phyloP scores from a whole-genome alignment of 148 eudicot species.

The Linanthus parryae region DNA sequence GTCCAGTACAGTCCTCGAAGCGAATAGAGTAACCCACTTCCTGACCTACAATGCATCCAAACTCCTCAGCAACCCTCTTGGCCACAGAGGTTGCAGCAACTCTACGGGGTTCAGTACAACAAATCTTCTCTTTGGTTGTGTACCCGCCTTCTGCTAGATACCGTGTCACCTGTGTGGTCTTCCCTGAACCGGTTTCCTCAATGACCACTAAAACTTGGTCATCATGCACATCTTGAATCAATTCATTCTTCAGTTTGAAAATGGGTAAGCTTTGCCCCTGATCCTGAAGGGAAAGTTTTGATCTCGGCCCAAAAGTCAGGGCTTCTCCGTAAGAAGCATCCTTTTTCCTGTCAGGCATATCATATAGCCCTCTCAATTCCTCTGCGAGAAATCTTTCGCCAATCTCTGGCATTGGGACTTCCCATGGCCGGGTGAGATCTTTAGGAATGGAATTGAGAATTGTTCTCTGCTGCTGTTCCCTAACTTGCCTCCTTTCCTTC shows the following conservation, averaged over 20 bases:
- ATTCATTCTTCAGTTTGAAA: conserved; percentile 69
- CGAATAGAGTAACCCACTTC: conserved; percentile 96
- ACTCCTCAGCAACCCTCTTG: conserved; percentile 90
- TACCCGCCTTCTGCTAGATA: conserved; percentile 93
- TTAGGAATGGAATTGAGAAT: conserved; percentile 88
- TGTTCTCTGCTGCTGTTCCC: conserved; percentile 74
- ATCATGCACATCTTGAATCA: conserved; percentile 68
- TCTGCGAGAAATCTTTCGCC: conserved; percentile 92
- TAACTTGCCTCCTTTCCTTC: conserved; percentile 82
- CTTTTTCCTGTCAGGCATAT: conserved; percentile 96
- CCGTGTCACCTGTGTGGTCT: conserved; percentile 93
- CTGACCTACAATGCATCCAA: conserved; percentile 88
- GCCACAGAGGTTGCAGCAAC: conserved; percentile 97
- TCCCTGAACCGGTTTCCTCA: conserved; percentile 92
- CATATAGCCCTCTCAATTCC: conserved; percentile 86
- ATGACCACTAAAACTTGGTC: conserved; percentile 85
- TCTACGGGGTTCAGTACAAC: conserved; percentile 93
- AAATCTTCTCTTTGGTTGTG: conserved; percentile 77
- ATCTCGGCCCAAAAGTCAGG: conserved; percentile 77
- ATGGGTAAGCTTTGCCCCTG: conserved; percentile 88
- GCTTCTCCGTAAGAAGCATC: conserved; percentile 87
- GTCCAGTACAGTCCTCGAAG: conserved; percentile 87
- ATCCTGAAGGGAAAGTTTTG: conserved; percentile 77
- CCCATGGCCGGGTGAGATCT: conserved; percentile 96
- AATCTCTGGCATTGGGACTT: conserved; percentile 93